These are phyloP conservation scores for Rhizopogon rudus DNA, from an alignment of 768 basidiomycete species.

Conservation along the genomic window DNA sequence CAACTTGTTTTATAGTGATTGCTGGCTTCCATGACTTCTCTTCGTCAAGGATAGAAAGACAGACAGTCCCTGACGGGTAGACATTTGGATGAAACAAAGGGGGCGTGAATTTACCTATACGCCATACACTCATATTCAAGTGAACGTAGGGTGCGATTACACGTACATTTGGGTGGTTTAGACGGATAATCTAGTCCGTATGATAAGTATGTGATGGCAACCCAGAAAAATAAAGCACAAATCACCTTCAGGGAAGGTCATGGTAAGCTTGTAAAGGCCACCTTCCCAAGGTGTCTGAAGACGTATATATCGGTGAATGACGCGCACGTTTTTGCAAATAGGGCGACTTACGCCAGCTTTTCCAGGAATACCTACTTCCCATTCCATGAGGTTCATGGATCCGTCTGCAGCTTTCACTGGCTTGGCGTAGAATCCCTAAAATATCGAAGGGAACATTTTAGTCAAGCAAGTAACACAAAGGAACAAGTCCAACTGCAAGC, in stretches of 20 bases:
- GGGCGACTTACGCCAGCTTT: slow-evolving; percentile 69
- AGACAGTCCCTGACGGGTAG: slow-evolving; percentile 98
- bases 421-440: slow-evolving; percentile 94
- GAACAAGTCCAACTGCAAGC: slow-evolving; percentile 3
- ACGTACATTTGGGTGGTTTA: slow-evolving; percentile 88
- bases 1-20: slow-evolving; percentile 96
- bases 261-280: slow-evolving; percentile 88
- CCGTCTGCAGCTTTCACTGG: slow-evolving; percentile 89
- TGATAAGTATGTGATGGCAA: slow-evolving; percentile 7
- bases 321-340: slow-evolving; percentile 5
- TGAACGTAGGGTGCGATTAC: slow-evolving; percentile 1
- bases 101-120: slow-evolving; percentile 90
- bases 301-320: slow-evolving; percentile 10
- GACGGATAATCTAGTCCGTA: slow-evolving; percentile 77
- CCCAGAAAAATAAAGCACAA: neutral
- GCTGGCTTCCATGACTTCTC: slow-evolving; percentile 99
- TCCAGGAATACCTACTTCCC: slow-evolving; percentile 99
- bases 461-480: neutral
- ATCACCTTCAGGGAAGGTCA: slow-evolving; percentile 95
- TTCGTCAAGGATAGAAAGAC: slow-evolving; percentile 95
- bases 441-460: slow-evolving; percentile 1
- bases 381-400: slow-evolving; percentile 93
- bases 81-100: slow-evolving; percentile 98
- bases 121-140: slow-evolving; percentile 6
- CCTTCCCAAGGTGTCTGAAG: slow-evolving; percentile 92